These are phyloP conservation scores for Piloderma croceum DNA, from an alignment of 768 basidiomycete genomes.

Conservation along the genomic window DNA sequence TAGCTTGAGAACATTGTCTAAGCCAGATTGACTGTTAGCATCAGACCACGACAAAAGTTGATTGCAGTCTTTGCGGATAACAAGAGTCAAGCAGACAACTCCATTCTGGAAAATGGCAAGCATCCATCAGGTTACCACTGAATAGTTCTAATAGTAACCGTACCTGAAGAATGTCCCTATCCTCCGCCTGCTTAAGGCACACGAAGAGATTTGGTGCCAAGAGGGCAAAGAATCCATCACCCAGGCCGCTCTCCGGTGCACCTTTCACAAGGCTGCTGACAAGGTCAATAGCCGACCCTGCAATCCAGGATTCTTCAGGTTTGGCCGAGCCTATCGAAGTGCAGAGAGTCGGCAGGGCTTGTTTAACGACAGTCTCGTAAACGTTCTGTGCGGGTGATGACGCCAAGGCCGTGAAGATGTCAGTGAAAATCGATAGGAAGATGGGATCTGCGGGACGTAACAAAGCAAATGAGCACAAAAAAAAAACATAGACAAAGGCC, in stretches of 20 bases:
- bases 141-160: neutral
- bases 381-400: constrained; percentile 52
- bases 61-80: constrained; percentile 81
- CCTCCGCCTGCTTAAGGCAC: constrained; percentile 65
- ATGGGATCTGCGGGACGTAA: constrained; percentile 85
- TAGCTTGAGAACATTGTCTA: constrained; percentile 67
- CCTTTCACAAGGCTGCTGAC: constrained; percentile 67
- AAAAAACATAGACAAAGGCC: neutral
- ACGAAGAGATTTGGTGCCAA: constrained; percentile 73
- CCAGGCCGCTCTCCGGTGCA: constrained; percentile 56
- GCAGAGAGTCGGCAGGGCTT: constrained; percentile 69
- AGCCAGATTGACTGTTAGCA: constrained; percentile 60
- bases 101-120: constrained; percentile 67
- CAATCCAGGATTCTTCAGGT: constrained; percentile 65
- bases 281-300: constrained; percentile 79
- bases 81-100: constrained; percentile 70
- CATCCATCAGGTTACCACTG: neutral
- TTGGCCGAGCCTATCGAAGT: constrained; percentile 54
- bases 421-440: constrained; percentile 77
- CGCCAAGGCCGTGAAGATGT: constrained; percentile 70
- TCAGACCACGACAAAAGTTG: constrained; percentile 79
- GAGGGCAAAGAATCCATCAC: constrained; percentile 72
- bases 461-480: constrained; percentile 3
- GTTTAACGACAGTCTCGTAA: constrained; percentile 67
- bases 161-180: constrained; percentile 82